A percentile compares a stretch with the other conserved stretches of the same genome.
These are phyloP conservation scores for Trichosporon asahii DNA, from an alignment of 1,284 basidiomycete genomes.

Conservation along the genomic window DNA sequence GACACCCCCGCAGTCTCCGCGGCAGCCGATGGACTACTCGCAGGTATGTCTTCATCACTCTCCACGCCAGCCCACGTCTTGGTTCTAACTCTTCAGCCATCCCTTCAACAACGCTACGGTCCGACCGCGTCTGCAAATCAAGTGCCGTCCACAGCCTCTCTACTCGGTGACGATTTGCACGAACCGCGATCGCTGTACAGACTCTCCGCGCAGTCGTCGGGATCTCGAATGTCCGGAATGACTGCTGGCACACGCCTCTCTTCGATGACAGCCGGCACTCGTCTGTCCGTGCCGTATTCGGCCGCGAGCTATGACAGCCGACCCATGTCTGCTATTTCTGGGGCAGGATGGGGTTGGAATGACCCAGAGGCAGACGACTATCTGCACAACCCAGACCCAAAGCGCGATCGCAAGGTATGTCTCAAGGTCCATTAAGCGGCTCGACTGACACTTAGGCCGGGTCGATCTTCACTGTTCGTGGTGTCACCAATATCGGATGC, in stretches of 20 bases:
- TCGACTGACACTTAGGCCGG: slow-evolving; percentile 57
- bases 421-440: background rate
- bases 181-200: slow-evolving; percentile 7
- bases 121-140: slow-evolving; percentile 35
- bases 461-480: slow-evolving; percentile 66
- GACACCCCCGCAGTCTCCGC: background rate
- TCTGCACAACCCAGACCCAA: slow-evolving; percentile 57
- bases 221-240: slow-evolving; percentile 16
- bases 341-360: slow-evolving; percentile 26
- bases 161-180: slow-evolving; percentile 26
- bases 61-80: background rate
- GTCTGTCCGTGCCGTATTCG: background rate
- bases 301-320: slow-evolving; percentile 4
- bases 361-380: slow-evolving; percentile 53
- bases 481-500: slow-evolving; percentile 72
- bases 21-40: slow-evolving; percentile 13
- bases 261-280: background rate
- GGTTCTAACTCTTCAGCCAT: background rate
- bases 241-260: background rate
- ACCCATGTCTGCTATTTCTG: slow-evolving; percentile 9
- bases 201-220: slow-evolving; percentile 1
- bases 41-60: background rate
- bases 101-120: slow-evolving; percentile 30
- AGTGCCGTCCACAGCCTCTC: slow-evolving; percentile 27
- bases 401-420: slow-evolving; percentile 59